A percentile compares a stretch with the other conserved stretches of the same genome.
These are phyloP conservation scores for Zygosaccharomyces bailii DNA, from an alignment of 805 yeast genomes.

Conservation along the genomic window DNA sequence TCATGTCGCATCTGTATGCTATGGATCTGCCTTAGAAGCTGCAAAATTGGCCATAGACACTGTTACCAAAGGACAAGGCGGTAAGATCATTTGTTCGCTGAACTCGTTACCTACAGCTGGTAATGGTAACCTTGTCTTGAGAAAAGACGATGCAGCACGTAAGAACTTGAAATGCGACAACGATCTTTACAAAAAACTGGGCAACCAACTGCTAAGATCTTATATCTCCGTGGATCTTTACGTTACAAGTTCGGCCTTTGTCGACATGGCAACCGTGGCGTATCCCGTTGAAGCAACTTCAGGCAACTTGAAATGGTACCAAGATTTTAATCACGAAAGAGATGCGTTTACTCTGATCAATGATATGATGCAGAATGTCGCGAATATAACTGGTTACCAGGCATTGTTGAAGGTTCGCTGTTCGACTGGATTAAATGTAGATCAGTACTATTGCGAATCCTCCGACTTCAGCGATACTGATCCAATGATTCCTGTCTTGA, in stretches of 20 bases:
- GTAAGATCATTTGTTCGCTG: conserved; percentile 70
- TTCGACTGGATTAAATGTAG: conserved; percentile 81
- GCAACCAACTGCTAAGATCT: conserved; percentile 50
- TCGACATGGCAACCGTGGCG: conserved; percentile 74
- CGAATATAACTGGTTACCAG: conserved; percentile 63
- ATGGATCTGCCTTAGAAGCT: conserved; percentile 72
- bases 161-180: conserved; percentile 56
- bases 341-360: conserved; percentile 67
- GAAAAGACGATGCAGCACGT: conserved; percentile 43
- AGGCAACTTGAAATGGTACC: conserved; percentile 63
- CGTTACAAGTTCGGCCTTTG: conserved; percentile 58
- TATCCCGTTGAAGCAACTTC: conserved; percentile 63
- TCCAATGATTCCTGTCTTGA: conserved; percentile 66
- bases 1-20: conserved; percentile 55
- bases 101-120: conserved; percentile 77
- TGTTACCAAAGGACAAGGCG: conserved; percentile 61
- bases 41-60: conserved; percentile 59
- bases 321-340: conserved; percentile 59
- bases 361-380: conserved; percentile 53
- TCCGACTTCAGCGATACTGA: conserved; percentile 46
- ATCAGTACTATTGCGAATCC: conserved; percentile 66
- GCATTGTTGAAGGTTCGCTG: conserved; percentile 81
- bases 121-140: conserved; percentile 59
- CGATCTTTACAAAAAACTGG: conserved; percentile 58
- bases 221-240: conserved; percentile 77